Evolutionary conservation across 179 eudicot species (phyloP).

Genomic region (Spinacia oleracea): DNA sequence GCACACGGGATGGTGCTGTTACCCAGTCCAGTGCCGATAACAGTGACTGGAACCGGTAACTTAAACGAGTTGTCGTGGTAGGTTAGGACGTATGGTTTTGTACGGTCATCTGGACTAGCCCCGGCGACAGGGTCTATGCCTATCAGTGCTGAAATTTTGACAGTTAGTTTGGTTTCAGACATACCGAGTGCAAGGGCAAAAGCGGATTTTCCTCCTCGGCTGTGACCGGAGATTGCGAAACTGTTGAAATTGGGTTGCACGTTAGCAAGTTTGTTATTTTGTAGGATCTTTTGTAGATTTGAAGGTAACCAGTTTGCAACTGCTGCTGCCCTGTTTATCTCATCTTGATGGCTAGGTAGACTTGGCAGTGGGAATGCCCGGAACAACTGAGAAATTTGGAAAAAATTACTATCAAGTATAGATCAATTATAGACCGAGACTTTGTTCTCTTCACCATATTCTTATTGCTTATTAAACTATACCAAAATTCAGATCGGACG

Average conservation of each 20-base stretch:
- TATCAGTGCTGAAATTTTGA: constrained; percentile 14
- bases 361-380: not conserved
- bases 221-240: constrained; percentile 18
- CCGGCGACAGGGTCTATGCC: constrained; percentile 19
- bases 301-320: constrained; percentile 14
- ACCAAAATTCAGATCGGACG: too few relatives aligned
- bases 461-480: too few relatives aligned
- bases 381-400: not conserved
- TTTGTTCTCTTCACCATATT: too few relatives aligned
- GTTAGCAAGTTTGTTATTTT: not conserved
- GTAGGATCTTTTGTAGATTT: not conserved
- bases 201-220: constrained; percentile 25
- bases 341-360: not conserved
- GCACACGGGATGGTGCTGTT: not conserved
- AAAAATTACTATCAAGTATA: too few relatives aligned
- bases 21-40: constrained; percentile 16
- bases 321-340: constrained; percentile 3
- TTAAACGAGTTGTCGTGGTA: constrained; percentile 9
- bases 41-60: constrained; percentile 12
- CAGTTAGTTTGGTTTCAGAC: not conserved
- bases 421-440: too few relatives aligned
- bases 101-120: not conserved
- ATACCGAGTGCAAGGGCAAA: constrained; percentile 20
- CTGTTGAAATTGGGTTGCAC: not conserved
- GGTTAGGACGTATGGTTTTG: constrained; percentile 3